Base-by-base conservation (phyloP, 2,329 filamentous ascomycete species). In the Sporothrix brasiliensis region DNA sequence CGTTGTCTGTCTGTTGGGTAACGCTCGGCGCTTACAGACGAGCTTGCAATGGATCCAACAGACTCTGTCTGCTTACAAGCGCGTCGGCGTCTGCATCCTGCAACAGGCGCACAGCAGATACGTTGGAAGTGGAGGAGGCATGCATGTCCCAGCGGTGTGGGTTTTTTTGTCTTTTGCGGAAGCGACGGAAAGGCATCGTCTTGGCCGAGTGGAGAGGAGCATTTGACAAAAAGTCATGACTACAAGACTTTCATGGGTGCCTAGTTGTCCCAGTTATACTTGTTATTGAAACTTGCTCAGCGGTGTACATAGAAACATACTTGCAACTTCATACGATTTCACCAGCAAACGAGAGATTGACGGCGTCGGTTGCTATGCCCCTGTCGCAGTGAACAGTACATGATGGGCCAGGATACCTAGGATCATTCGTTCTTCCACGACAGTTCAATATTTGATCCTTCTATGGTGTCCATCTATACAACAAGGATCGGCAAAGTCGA, bases 11-110 rank as follows among this genome's bases (percentile, higher is more conserved):
- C 58, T 39, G 39, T 44, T 21, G 58, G n/a, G 44, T 47, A n/a
- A 13, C 47, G 30, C 56, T 6, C 67, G 67, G 67, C 67, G 67
- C 67, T 69, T 69, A 69, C 44, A 69, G 67, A 61, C 54, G 24
- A 34, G 11, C n/a, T 11, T 44, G n/a, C 65, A 19, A 54, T 41
- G 50, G 50, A 24, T 1, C 50, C 50, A 67, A 41, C 65, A 67
- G 30, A 44, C 39, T 16, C 9, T 2, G n/a, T 27, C 21, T 34
- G n/a, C 39, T 67, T 27, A 11, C 52, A n/a, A 47, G 39, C 53
- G 41, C 52, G 52, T 58, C 58, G 41, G 41, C 10, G 34, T 58
- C 34, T 41, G 56, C 34, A 60, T 44, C 39, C 58, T 61, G 58
- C 58, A 44, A 6, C 39, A 61, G 58, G 39, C 39, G 58, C 58